Conservation (phyloP, 441 rosid species). For the Geranium incanum region DNA sequence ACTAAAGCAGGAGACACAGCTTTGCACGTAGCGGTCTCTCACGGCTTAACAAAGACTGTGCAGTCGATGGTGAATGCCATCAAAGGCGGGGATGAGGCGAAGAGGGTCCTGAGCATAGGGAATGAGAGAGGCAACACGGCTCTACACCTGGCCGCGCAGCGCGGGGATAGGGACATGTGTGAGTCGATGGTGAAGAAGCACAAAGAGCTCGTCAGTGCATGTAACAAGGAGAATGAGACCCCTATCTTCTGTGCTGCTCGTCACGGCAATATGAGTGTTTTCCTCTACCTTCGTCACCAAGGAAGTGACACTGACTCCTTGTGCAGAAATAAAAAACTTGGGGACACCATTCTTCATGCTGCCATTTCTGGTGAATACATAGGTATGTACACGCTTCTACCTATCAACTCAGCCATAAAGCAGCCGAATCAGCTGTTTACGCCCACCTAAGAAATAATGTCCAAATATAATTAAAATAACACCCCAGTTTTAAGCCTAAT, state of each 20-base stretch:
- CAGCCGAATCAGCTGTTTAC: no score
- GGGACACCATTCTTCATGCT: slow-evolving; percentile 37
- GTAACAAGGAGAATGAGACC: background rate
- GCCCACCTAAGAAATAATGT: no score
- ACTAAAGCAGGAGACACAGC: slow-evolving; percentile 5
- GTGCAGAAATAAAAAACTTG: slow-evolving; percentile 16
- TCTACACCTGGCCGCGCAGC: slow-evolving; percentile 31
- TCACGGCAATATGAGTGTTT: slow-evolving; percentile 19
- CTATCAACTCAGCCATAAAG: background rate
- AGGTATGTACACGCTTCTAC: slow-evolving; percentile 17
- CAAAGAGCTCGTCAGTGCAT: background rate
- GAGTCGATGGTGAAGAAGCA: background rate
- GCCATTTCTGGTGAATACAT: slow-evolving; percentile 31
- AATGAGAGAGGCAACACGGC: slow-evolving; percentile 38
- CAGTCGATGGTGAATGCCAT: background rate
- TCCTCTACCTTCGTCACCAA: slow-evolving; percentile 20
- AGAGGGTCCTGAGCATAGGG: slow-evolving; percentile 9
- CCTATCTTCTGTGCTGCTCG: slow-evolving; percentile 25
- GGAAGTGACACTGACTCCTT: background rate
- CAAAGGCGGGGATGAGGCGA: background rate
- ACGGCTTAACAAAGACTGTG: background rate
- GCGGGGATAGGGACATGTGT: slow-evolving; percentile 34
- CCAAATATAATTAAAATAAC: no score
- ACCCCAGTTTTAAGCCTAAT: no score
- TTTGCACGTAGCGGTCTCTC: background rate